Base-by-base conservation (phyloP, 352 stramenopile species). In the Phytophthora pistaciae region DNA sequence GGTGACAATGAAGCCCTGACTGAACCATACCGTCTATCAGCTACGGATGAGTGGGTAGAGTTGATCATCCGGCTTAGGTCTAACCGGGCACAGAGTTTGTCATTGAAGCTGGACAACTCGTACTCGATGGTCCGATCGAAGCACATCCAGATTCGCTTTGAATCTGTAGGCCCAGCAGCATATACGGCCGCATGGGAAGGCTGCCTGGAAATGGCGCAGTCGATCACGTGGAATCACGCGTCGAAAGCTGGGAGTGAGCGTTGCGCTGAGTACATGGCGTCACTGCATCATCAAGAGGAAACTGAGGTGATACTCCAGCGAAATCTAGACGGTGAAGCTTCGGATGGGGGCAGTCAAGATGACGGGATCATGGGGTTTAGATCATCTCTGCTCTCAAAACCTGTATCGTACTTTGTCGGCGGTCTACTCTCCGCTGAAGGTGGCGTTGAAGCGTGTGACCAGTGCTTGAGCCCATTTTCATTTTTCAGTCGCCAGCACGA, bases 201-300 rank as follows among this genome's bases (percentile, higher is more conserved):
- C 3, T 93, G 83, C 48, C 50, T 81, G 16, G 80, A 84, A 40
- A 86, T 92, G 69, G 88, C 88, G n/a, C 79, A 85, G 55, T 83
- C 82, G 3, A 95, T 95, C 31, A 85, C 70, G 27, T 95, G 88
- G 88, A 95, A 95, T 36, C 65, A 79, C 13, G 76, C 78, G 2
- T 83, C 83, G 1, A 73, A 56, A 18, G 52, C 53, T 33, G 87
- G 83, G 4, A 56, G 72, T 31, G 60, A 81, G 16, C 75, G 84
- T 6, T 92, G 83, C 50, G 44, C 64, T 27, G 44, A 70, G 31
- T 81, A 82, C 44, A 84, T 92, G 74, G 64, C 75, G 16, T 81
- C 78, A 13, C 25, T 85, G 16, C 79, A 68, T n/a, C 27, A 75
- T 25, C 65, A 85, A 65, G 78, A 94, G 20, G 60, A 86, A 20